phyloP scores from a whole-genome alignment of 495 filamentous ascomycete genomes.

The Tuber magnatum region DNA sequence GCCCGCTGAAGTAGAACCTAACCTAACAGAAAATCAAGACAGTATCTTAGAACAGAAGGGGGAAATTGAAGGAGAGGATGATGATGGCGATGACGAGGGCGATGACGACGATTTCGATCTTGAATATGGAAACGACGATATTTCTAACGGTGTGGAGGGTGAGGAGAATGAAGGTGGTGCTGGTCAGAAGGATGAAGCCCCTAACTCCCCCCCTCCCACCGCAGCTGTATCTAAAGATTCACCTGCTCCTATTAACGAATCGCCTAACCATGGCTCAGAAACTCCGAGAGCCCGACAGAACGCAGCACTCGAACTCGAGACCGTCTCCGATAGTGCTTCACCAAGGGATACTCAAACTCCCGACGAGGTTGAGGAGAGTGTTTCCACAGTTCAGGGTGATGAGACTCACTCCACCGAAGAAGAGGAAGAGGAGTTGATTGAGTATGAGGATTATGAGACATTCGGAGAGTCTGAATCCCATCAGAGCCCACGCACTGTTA shows the following conservation, averaged over 20 bases:
- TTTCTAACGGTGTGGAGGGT: constrained; percentile 14
- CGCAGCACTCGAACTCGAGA: constrained; percentile 9
- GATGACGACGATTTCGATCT: constrained; percentile 34
- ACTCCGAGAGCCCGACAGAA: not conserved
- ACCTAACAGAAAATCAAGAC: constrained; percentile 18
- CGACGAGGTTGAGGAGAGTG: constrained; percentile 28
- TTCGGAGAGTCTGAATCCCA: constrained; percentile 3
- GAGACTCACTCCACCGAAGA: constrained; percentile 11
- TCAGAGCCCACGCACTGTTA: not conserved
- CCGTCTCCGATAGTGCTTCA: constrained; percentile 21
- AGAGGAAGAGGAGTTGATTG: constrained; percentile 32
- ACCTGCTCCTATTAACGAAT: constrained; percentile 1
- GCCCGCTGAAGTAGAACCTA: constrained; percentile 20
- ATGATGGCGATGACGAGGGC: constrained; percentile 28
- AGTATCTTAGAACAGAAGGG: constrained; percentile 9
- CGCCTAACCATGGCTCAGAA: not conserved
- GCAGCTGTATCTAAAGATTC: constrained; percentile 7
- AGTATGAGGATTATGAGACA: constrained; percentile 37
- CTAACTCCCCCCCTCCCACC: constrained; percentile 14
- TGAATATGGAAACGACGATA: constrained; percentile 28
- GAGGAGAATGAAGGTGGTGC: constrained; percentile 10
- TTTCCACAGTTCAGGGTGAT: constrained; percentile 19
- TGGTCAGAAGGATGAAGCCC: constrained; percentile 17
- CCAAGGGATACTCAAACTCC: constrained; percentile 22
- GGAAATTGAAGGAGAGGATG: constrained; percentile 16